Evolutionary conservation across 2,329 filamentous ascomycete genomes (phyloP), one percentile per base, ranked within the genome.

Genomic region (Aureobasidium leucospermi): DNA sequence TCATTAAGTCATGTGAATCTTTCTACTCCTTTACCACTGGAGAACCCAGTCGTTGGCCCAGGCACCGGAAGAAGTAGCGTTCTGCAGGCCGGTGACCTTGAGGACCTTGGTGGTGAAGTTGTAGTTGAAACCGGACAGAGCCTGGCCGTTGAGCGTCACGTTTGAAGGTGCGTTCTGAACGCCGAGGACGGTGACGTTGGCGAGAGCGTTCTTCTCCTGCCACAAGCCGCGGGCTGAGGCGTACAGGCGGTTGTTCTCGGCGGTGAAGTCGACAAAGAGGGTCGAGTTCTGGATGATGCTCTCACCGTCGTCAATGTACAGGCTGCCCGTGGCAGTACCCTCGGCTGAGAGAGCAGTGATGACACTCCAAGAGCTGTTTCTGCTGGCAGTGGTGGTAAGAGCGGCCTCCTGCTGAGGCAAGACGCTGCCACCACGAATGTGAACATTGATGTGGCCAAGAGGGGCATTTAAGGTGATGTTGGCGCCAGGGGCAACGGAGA

Each of bases 271-370:
- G 28, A 90, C 79, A 61, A 76, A 77, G 5, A 85, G 76, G 0
- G 79, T 85, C 0, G 77, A 75, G 11, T 79, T 75, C 0, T 82
- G 85, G 36, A 71, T 66, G 7, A 90, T 60, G 59, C 84, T 88
- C 72, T 86, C 86, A 1, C 89, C 88, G 65, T 93, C 89, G 65
- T 92, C 89, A 7, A 91, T 68, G 67, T 92, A 91, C 32, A 92
- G 71, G 16, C 75, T 70, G 0, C 88, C 88, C 1, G 67, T 74
- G 0, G 88, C 87, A 1, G 72, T 70, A 0, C 84, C 83, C 15
- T 79, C 67, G 1, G 68, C 65, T 63, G 81, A 78, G 1, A 88
- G 78, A 2, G 86, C 85, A 1, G 83, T 81, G 9, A 90, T 75
- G 42, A 92, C 64, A 7, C 81, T 81, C 85, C 87, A 92, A 0